Base-by-base conservation (phyloP, 106 monocot species). In the Agapanthus africanus region DNA sequence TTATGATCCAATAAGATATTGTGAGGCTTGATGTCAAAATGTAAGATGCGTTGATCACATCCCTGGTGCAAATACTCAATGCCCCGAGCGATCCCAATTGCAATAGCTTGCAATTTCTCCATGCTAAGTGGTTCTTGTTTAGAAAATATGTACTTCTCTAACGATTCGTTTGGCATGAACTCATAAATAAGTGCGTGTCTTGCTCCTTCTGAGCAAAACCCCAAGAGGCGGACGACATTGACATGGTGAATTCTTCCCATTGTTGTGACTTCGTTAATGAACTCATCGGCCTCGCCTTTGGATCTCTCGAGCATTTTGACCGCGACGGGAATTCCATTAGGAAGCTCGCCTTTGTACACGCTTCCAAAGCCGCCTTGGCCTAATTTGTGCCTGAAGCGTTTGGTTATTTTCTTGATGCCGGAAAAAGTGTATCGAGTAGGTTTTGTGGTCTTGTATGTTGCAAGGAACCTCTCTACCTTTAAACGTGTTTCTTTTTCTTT, bases 1-100 rank as follows among this genome's bases (percentile, higher is more conserved):
- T 76, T 70, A 31, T 76, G 57, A 21, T 76, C 80, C 41, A 79
- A 64, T 40, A 79, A 50, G 7, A 86, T 79, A 27, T 86, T 82
- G 27, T 82, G 81, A 0, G 84, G 84, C 37, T 81, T 85, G 46
- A 85, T 80, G 37, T 85, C 80, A 40, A 85, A 85, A 30, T 85
- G 84, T 16, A 85, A 38, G 54, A 85, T 85, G 32, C 50, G 74
- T 70, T 77, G 80, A 40, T 80, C 80, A 31, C 80, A 85, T 11
- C 80, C 77, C n/a, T 44, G 66, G 52, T 80, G 80, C 16, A 80
- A 40, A 49, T 85, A 80, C 67, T 85, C 66, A 18, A 85, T 81
- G 3, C 77, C 84, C 3, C 60, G 77, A 36, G 84, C 80, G 14
- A 78, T 37, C 4, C 84, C 70, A 4, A 80, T 30, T 4, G 70